Evolutionary conservation across 305 asterid genomes (phyloP).

Genomic region (Rubia tinctorum): DNA sequence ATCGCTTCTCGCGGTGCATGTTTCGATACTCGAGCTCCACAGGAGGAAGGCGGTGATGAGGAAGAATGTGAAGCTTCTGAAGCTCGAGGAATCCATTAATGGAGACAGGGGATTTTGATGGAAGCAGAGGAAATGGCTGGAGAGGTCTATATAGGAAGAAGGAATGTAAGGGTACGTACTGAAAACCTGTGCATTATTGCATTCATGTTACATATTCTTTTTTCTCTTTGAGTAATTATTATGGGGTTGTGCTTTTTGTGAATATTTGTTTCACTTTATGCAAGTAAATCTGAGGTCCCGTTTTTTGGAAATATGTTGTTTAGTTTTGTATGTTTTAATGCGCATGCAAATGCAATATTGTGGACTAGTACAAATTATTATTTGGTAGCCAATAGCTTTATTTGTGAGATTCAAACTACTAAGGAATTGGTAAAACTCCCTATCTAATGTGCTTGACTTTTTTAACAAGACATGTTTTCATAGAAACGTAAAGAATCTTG

Average conservation of each 20-base stretch:
- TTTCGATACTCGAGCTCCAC: constrained; percentile 50
- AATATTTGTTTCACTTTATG: constrained; percentile 21
- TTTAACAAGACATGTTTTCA: too few species aligned
- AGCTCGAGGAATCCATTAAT: constrained; percentile 35
- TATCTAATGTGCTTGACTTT: too few species aligned
- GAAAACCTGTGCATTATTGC: constrained; percentile 4
- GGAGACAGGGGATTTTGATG: constrained; percentile 9
- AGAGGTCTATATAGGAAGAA: constrained; percentile 47
- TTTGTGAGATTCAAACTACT: not conserved
- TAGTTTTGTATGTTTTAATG: constrained; percentile 21
- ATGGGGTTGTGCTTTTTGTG: constrained; percentile 29
- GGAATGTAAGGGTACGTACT: not conserved
- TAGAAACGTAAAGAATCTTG: too few species aligned
- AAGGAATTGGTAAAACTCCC: too few species aligned
- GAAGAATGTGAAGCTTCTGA: constrained; percentile 47
- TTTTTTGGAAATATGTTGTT: constrained; percentile 25
- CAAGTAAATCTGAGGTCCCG: constrained; percentile 23
- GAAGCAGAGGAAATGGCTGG: constrained; percentile 37
- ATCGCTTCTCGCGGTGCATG: constrained; percentile 67
- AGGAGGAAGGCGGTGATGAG: constrained; percentile 41
- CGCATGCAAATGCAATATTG: constrained; percentile 26
- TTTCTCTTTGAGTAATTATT: constrained; percentile 28
- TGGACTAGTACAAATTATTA: constrained; percentile 6
- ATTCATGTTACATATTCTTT: constrained; percentile 23
- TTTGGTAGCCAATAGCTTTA: not conserved